Percentiles rank a stretch among this genome's conserved stretches.
phyloP scores from a whole-genome alignment of 75 land plant genomes.

The Cunninghamia lanceolata region DNA sequence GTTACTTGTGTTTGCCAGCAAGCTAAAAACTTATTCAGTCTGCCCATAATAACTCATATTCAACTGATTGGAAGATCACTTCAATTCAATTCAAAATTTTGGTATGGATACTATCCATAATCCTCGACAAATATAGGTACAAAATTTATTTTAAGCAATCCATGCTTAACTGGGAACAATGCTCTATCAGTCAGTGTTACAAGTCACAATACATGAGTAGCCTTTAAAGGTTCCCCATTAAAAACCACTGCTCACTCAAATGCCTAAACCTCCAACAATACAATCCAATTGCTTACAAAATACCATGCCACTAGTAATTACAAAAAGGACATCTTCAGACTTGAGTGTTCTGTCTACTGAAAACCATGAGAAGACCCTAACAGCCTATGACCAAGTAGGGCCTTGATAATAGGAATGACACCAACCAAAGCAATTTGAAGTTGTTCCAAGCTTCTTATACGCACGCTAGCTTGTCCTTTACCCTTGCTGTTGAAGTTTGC shows the following conservation, averaged over 20 bases:
- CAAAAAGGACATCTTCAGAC: not conserved
- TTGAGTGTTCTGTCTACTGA: not conserved
- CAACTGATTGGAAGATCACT: not conserved
- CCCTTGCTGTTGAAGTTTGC: conserved; percentile 71
- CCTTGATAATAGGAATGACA: conserved; percentile 42
- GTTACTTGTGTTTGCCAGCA: not conserved
- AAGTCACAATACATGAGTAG: not conserved
- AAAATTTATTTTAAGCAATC: not conserved
- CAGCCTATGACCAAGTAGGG: conserved; percentile 16
- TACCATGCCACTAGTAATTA: not conserved
- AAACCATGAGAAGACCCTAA: not conserved
- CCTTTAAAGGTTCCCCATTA: not conserved
- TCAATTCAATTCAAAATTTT: not conserved
- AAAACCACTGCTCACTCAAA: not conserved
- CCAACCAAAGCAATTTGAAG: conserved; percentile 68
- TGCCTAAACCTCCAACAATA: not conserved
- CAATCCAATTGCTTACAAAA: not conserved
- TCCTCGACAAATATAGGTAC: not conserved
- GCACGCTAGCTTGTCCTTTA: conserved; percentile 68
- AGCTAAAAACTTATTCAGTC: not conserved
- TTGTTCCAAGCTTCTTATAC: conserved; percentile 68
- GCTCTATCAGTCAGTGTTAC: not conserved
- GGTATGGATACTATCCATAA: not conserved
- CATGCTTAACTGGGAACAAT: not conserved
- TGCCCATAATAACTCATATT: not conserved